Evolutionary conservation across 176 grass and related monocot genomes (phyloP), one percentile per base, ranked within the genome.

Genomic region (Thalia dealbata): DNA sequence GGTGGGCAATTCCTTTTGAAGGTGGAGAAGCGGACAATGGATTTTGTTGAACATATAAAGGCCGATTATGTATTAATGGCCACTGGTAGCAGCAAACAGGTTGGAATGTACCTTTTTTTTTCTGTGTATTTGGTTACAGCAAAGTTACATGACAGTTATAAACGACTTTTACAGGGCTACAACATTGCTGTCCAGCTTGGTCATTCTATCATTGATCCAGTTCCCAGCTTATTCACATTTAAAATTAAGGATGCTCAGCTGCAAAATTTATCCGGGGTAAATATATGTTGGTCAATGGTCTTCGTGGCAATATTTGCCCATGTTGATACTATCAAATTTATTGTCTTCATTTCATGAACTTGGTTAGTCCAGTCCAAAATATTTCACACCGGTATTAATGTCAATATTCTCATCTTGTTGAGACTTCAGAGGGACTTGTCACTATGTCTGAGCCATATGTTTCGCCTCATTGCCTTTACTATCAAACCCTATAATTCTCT

Each of bases 171-270:
- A 23, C 75, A 97, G 93, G 87, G 89, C 27, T 91, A 92, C 72
- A 84, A 83, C 25, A 86, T 97, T 70, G 85, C 81, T 35, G 14
- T 74, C 23, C 80, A 91, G 28, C 81, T 92, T 7, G 85, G 87
- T 30, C 93, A 92, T 75, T 88, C 89, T 62, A 79, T 97, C 74
- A 84, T 92, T 27, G 72, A 88, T 6, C 87, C 89, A 50, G 83
- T 92, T 42, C 95, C 90, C 42, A 97, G 95, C 79, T 73, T 97
- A 70, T 97, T 97, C 81, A 97, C 90, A 67, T 92, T 97, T 74
- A 97, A 97, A 80, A 90, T 92, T 50, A 61, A 79, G 58, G 85
- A 97, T 54, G 61, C 84, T 76, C 54, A 75, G 64, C 64, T 91
- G 56, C 71, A 78, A 50, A 83, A 78, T 65, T 86, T 92, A 21